Evolutionary conservation across 1,139 yeast species (phyloP).

Genomic region (Geotrichum restrictum): DNA sequence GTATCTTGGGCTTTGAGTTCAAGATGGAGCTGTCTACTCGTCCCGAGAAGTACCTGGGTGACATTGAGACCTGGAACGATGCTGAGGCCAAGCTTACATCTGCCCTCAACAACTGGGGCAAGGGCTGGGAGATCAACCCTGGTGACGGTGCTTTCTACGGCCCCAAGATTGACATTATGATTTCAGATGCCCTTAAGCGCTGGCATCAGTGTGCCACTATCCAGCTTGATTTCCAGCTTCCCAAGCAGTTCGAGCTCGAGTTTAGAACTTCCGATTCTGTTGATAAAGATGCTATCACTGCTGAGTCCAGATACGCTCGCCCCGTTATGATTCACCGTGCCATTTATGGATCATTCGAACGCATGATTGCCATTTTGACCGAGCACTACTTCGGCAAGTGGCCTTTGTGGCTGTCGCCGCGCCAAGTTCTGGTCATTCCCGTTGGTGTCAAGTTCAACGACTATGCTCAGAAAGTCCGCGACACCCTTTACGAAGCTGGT

Average conservation of each 20-base stretch:
- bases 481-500: conserved; percentile 61
- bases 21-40: conserved; percentile 89
- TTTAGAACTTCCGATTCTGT: conserved; percentile 68
- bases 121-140: conserved; percentile 84
- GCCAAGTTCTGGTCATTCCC: conserved; percentile 92
- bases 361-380: conserved; percentile 95
- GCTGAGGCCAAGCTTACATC: conserved; percentile 77
- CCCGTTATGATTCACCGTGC: conserved; percentile 99
- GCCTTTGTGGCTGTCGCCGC: conserved; percentile 99
- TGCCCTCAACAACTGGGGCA: conserved; percentile 74
- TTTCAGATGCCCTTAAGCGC: conserved; percentile 85
- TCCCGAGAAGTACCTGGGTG: conserved; percentile 90
- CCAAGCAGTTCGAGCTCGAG: conserved; percentile 82
- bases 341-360: conserved; percentile 92
- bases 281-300: conserved; percentile 24
- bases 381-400: conserved; percentile 97
- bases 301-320: conserved; percentile 42
- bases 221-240: conserved; percentile 96
- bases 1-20: conserved; percentile 82
- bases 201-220: conserved; percentile 98
- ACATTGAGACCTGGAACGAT: conserved; percentile 75
- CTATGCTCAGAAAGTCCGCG: conserved; percentile 77
- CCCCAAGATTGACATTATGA: conserved; percentile 93
- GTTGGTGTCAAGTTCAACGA: conserved; percentile 89
- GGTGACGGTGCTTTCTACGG: conserved; percentile 99